Evolutionary conservation across 2,329 filamentous ascomycete genomes (phyloP).

Genomic region (Ophiobolus disseminans): DNA sequence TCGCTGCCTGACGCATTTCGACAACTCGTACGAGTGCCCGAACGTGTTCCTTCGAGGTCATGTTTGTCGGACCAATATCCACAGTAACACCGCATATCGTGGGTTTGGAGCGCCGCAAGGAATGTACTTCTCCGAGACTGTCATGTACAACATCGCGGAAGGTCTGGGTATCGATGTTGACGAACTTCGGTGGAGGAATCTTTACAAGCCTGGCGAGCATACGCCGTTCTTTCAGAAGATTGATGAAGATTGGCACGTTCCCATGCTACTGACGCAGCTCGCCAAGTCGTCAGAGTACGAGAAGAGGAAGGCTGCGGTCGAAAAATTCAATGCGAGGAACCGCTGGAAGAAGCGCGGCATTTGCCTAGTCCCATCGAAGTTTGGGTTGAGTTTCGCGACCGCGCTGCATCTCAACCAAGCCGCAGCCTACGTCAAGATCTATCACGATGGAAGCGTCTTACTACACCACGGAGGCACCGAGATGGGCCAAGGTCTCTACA

Average conservation of each 20-base stretch:
- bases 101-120: slow-evolving; percentile 95
- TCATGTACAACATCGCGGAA: slow-evolving; percentile 89
- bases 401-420: slow-evolving; percentile 95
- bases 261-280: slow-evolving; percentile 88
- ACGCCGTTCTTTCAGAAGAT: slow-evolving; percentile 92
- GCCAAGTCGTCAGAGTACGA: slow-evolving; percentile 75
- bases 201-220: slow-evolving; percentile 76
- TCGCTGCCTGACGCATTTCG: slow-evolving; percentile 81
- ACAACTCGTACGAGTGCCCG: slow-evolving; percentile 87
- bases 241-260: slow-evolving; percentile 86
- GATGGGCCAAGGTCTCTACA: slow-evolving; percentile 96
- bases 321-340: slow-evolving; percentile 79
- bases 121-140: slow-evolving; percentile 88
- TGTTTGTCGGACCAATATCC: slow-evolving; percentile 90
- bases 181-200: slow-evolving; percentile 78
- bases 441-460: slow-evolving; percentile 89
- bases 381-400: slow-evolving; percentile 89
- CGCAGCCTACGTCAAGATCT: slow-evolving; percentile 90
- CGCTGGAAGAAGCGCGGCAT: slow-evolving; percentile 93
- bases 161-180: slow-evolving; percentile 84
- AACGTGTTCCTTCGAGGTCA: slow-evolving; percentile 84
- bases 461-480: slow-evolving; percentile 95
- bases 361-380: slow-evolving; percentile 89
- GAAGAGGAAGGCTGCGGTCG: slow-evolving; percentile 70
- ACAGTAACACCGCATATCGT: slow-evolving; percentile 95